A percentile compares a stretch with the other conserved stretches of the same genome.
These are phyloP conservation scores for Guadua angustifolia DNA, from an alignment of 176 grass and related monocot species.

Conservation along the genomic window DNA sequence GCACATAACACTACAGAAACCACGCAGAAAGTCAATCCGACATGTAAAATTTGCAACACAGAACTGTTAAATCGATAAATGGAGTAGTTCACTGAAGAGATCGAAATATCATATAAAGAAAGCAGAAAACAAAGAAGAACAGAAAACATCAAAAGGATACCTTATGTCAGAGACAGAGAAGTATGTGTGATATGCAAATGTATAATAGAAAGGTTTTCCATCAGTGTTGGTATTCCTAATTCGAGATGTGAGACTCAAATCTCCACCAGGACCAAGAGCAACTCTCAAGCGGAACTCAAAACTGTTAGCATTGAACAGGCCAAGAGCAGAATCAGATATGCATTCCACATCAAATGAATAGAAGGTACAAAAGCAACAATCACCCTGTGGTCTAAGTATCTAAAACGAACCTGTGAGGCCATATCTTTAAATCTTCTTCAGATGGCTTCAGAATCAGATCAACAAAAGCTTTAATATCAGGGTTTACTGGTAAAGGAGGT, in stretches of 20 bases:
- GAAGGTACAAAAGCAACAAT: constrained; percentile 9
- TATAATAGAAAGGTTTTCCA: constrained; percentile 82
- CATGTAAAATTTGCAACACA: neutral
- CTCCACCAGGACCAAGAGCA: constrained; percentile 80
- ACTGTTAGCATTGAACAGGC: constrained; percentile 39
- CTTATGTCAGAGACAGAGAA: constrained; percentile 88
- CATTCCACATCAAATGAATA: constrained; percentile 6
- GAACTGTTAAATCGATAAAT: neutral
- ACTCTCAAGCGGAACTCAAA: constrained; percentile 81
- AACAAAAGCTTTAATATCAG: constrained; percentile 69
- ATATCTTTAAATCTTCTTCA: constrained; percentile 74
- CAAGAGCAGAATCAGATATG: constrained; percentile 21
- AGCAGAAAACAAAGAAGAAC: constrained; percentile 26
- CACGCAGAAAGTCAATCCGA: neutral
- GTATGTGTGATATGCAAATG: constrained; percentile 96
- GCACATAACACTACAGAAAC: neutral
- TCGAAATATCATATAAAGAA: constrained; percentile 7
- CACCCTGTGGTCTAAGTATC: neutral
- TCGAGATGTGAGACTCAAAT: constrained; percentile 86
- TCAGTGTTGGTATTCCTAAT: constrained; percentile 86
- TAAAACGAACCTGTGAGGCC: constrained; percentile 78
- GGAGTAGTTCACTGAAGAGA: neutral
- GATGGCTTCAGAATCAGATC: constrained; percentile 82
- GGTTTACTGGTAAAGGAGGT: constrained; percentile 64
- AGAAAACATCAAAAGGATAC: constrained; percentile 21